Conservation (phyloP, 1,284 basidiomycete species). For the Coniferiporia sulphurascens region DNA sequence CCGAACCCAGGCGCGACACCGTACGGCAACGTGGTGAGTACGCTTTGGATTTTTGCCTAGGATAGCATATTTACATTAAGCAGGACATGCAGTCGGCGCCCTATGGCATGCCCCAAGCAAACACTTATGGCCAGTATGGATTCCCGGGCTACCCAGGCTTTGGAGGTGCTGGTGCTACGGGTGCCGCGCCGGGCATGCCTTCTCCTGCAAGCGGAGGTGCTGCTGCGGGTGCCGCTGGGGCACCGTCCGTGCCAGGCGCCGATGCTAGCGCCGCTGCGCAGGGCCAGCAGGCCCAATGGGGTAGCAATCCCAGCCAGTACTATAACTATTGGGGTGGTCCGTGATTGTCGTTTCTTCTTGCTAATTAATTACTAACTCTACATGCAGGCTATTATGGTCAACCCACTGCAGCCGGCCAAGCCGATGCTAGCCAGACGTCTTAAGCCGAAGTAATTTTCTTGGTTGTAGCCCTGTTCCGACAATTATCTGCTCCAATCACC, state of each 20-base stretch:
- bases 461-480: constrained; percentile 19
- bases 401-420: constrained; percentile 56
- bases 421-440: constrained; percentile 43
- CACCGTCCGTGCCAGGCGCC: constrained; percentile 53
- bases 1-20: constrained; percentile 60
- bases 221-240: constrained; percentile 48
- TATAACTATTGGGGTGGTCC: constrained; percentile 83
- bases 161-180: constrained; percentile 46
- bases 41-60: constrained; percentile 2
- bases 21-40: constrained; percentile 66
- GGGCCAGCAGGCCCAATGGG: constrained; percentile 60
- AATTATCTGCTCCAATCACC: constrained; percentile 13
- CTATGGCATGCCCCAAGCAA: constrained; percentile 81
- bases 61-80: background rate
- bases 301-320: constrained; percentile 66
- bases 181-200: constrained; percentile 63
- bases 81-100: constrained; percentile 17
- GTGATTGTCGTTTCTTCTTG: constrained; percentile 25
- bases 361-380: constrained; percentile 6
- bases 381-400: constrained; percentile 71
- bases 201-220: constrained; percentile 48
- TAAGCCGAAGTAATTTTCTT: constrained; percentile 20
- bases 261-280: constrained; percentile 46
- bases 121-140: constrained; percentile 73
- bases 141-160: constrained; percentile 72